Percentiles rank a stretch among this genome's conserved stretches.
Evolutionary conservation across 768 basidiomycete genomes (phyloP).

Genomic region (Tulasnella sp.): DNA sequence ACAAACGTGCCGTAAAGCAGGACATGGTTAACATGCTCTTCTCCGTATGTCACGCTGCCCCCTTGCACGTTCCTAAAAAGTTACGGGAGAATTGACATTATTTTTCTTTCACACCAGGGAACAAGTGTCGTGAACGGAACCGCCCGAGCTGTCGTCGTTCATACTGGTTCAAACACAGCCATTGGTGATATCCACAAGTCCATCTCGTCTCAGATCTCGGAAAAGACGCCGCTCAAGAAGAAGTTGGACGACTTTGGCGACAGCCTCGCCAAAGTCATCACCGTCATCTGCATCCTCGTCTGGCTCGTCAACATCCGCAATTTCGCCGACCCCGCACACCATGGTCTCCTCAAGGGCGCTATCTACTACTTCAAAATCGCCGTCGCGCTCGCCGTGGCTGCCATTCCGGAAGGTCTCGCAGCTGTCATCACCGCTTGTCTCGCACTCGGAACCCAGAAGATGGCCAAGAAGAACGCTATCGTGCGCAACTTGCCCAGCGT

Average conservation of each 20-base stretch:
- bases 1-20: conserved; percentile 85
- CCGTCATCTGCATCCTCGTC: conserved; percentile 93
- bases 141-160: conserved; percentile 81
- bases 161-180: conserved; percentile 81
- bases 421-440: conserved; percentile 97
- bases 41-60: conserved; percentile 52
- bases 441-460: conserved; percentile 96
- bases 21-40: conserved; percentile 98
- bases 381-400: conserved; percentile 96
- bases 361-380: conserved; percentile 99
- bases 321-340: conserved; percentile 93
- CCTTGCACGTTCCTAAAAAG: not conserved
- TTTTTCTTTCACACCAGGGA: conserved; percentile 50
- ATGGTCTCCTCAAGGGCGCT: conserved; percentile 85
- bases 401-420: conserved; percentile 97
- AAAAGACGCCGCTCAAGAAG: conserved; percentile 95
- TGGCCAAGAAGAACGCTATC: conserved; percentile 98
- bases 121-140: conserved; percentile 95
- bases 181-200: conserved; percentile 98
- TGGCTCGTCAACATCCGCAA: conserved; percentile 97
- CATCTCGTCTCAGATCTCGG: conserved; percentile 85
- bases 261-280: conserved; percentile 94
- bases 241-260: conserved; percentile 99
- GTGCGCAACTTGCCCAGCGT: conserved; percentile 95
- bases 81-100: not conserved